Conservation (phyloP, 129 eudicot species). For the Heracleum sosnowskyi region DNA sequence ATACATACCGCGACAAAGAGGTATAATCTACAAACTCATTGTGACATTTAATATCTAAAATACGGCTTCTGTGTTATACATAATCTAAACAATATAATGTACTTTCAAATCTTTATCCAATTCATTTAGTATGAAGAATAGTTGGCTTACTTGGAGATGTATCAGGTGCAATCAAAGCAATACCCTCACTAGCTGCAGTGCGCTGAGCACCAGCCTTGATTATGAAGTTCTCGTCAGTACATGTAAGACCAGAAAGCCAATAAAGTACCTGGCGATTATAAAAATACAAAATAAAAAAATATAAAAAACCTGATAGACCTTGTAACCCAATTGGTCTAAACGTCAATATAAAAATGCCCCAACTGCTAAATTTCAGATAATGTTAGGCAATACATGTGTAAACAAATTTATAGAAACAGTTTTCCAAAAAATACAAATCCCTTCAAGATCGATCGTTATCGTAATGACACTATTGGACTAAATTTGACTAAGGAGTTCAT, state of each 20-base stretch:
- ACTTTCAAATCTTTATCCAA: background rate
- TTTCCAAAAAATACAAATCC: background rate
- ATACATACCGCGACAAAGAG: background rate
- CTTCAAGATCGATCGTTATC: background rate
- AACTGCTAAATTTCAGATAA: background rate
- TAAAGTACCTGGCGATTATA: conserved; percentile 58
- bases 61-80: background rate
- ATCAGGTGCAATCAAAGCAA: conserved; percentile 82
- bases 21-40: background rate
- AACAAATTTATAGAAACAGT: background rate
- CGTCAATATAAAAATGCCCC: background rate
- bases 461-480: background rate
- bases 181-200: conserved; percentile 82
- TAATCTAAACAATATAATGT: background rate
- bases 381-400: background rate
- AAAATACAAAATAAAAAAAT: background rate
- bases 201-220: conserved; percentile 92
- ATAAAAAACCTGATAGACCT: background rate
- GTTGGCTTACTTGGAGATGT: conserved; percentile 81
- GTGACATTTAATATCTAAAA: background rate
- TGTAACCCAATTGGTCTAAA: background rate
- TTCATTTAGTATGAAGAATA: background rate
- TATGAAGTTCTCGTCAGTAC: conserved; percentile 92
- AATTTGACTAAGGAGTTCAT: background rate
- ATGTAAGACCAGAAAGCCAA: conserved; percentile 94